phyloP scores from a whole-genome alignment of 345 rosid genomes.

The Nasturtium officinale region DNA sequence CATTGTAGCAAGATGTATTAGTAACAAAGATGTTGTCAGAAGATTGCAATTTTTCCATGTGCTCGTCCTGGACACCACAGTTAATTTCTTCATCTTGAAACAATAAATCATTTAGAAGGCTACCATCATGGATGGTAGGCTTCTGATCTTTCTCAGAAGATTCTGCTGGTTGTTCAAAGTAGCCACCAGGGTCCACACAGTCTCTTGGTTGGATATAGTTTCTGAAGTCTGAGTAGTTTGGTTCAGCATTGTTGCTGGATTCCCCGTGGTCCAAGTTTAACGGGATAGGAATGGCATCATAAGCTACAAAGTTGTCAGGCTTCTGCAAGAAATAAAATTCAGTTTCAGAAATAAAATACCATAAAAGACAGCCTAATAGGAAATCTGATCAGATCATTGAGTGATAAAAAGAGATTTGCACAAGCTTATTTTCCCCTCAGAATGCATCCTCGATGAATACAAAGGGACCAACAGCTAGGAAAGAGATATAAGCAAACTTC shows the following conservation, averaged over 20 bases:
- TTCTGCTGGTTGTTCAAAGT: conserved; percentile 40
- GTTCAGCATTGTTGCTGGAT: conserved; percentile 51
- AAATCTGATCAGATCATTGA: background rate
- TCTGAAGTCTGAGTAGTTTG: conserved; percentile 32
- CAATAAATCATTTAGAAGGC: conserved; percentile 29
- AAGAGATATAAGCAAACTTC: background rate
- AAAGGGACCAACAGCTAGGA: background rate
- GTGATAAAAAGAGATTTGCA: background rate
- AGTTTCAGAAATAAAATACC: background rate
- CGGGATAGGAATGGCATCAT: conserved; percentile 51
- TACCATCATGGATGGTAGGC: conserved; percentile 42
- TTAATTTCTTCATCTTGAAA: conserved; percentile 45
- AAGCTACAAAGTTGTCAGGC: conserved; percentile 37
- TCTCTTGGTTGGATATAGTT: conserved; percentile 22
- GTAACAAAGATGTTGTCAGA: conserved; percentile 49
- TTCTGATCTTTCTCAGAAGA: conserved; percentile 54
- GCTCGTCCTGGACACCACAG: conserved; percentile 45
- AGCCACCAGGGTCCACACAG: conserved; percentile 33
- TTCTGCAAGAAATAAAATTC: conserved; percentile 45
- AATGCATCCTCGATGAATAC: background rate
- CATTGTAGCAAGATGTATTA: conserved; percentile 48
- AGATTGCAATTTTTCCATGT: conserved; percentile 43
- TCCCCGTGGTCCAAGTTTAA: conserved; percentile 59
- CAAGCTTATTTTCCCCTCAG: background rate
- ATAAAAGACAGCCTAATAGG: background rate